Percentiles rank a stretch among this genome's conserved stretches.
These are phyloP conservation scores for Periconia sp. DNA, from an alignment of 2,329 filamentous ascomycete genomes.

Conservation along the genomic window DNA sequence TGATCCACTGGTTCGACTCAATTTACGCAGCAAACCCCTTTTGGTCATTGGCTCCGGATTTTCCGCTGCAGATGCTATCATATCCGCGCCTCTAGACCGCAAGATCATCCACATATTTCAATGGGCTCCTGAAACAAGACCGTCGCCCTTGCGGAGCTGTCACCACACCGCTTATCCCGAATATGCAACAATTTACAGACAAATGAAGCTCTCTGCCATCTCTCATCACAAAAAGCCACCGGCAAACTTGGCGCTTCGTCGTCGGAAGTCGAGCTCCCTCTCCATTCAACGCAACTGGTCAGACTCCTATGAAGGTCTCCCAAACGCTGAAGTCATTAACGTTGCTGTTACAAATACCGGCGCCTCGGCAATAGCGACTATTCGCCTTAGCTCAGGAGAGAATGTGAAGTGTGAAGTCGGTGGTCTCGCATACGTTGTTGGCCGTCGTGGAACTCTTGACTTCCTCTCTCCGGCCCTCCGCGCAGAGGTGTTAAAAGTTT, in stretches of 20 bases:
- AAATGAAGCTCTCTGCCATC: constrained; percentile 58
- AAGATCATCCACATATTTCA: constrained; percentile 62
- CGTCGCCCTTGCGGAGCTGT: constrained; percentile 60
- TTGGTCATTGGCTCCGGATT: constrained; percentile 64
- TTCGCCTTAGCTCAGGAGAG: constrained; percentile 48
- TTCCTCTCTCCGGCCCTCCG: constrained; percentile 54
- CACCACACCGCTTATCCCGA: constrained; percentile 65
- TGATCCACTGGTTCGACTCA: constrained; percentile 45
- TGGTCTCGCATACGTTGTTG: constrained; percentile 58
- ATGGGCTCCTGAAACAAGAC: constrained; percentile 58
- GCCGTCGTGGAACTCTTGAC: constrained; percentile 56
- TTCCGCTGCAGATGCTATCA: constrained; percentile 63
- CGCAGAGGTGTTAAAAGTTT: constrained; percentile 48
- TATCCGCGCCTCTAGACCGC: constrained; percentile 53
- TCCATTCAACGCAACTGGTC: constrained; percentile 54
- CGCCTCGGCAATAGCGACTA: constrained; percentile 39
- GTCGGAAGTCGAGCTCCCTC: constrained; percentile 48
- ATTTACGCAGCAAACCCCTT: constrained; percentile 42
- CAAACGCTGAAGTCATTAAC: constrained; percentile 55
- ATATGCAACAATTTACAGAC: constrained; percentile 61
- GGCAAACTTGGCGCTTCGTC: constrained; percentile 24
- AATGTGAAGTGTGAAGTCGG: constrained; percentile 50
- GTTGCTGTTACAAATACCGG: constrained; percentile 20
- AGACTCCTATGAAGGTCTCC: constrained; percentile 56
- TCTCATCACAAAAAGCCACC: constrained; percentile 18